phyloP scores from a whole-genome alignment of 129 eudicot species.

The Daucus carota region DH1_v3.0 NC_030381.2:33910001-33910500 shows the following conservation, averaged over 20 bases:
- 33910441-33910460: conserved; percentile 68
- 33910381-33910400: conserved; percentile 87
- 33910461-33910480: conserved; percentile 70
- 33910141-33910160: background rate
- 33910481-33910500: conserved; percentile 51
- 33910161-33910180: background rate
- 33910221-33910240: conserved; percentile 93
- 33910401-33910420: conserved; percentile 83
- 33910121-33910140: background rate
- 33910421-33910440: conserved; percentile 62
- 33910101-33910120: conserved; percentile 11
- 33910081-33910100: conserved; percentile 97
- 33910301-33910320: conserved; percentile 83
- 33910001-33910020: conserved; percentile 15
- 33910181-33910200: conserved; percentile 97
- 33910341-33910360: conserved; percentile 63
- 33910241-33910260: conserved; percentile 88
- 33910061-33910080: conserved; percentile 99
- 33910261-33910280: conserved; percentile 91
- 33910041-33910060: conserved; percentile 97
- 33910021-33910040: conserved; percentile 51
- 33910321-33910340: conserved; percentile 53
- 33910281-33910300: conserved; percentile 93
- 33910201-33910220: conserved; percentile 94
- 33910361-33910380: conserved; percentile 70